Percentiles rank a stretch among this genome's conserved stretches.
phyloP scores from a whole-genome alignment of 2,329 filamentous ascomycete genomes.

The Fonsecaea erecta region DNA sequence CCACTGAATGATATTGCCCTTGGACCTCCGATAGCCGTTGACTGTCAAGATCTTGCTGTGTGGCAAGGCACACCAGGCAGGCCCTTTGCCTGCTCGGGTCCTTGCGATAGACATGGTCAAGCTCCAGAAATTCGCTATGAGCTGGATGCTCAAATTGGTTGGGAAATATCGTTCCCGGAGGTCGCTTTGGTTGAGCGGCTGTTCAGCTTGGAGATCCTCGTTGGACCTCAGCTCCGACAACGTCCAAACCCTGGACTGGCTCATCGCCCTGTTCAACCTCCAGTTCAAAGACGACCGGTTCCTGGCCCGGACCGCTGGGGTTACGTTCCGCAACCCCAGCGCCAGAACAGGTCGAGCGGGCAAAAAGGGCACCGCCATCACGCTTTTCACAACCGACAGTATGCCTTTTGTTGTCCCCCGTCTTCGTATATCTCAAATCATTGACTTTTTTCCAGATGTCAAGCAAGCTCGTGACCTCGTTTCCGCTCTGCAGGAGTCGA shows the following conservation, averaged over 20 bases:
- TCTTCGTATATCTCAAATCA: neutral
- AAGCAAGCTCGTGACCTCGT: slow-evolving; percentile 98
- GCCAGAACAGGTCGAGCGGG: slow-evolving; percentile 74
- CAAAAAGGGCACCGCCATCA: slow-evolving; percentile 93
- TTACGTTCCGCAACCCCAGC: slow-evolving; percentile 67
- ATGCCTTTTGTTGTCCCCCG: slow-evolving; percentile 52
- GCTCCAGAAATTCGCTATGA: slow-evolving; percentile 73
- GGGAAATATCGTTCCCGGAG: slow-evolving; percentile 48
- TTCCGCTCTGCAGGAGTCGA: slow-evolving; percentile 88
- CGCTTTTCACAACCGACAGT: slow-evolving; percentile 99
- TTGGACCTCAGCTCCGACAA: slow-evolving; percentile 53
- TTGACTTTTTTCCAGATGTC: slow-evolving; percentile 62
- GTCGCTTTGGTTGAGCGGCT: slow-evolving; percentile 48
- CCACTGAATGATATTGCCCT: slow-evolving; percentile 55
- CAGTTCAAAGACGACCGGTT: slow-evolving; percentile 45
- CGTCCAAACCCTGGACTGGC: slow-evolving; percentile 55
- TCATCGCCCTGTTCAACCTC: slow-evolving; percentile 52
- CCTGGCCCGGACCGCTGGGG: slow-evolving; percentile 53
- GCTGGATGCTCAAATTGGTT: slow-evolving; percentile 68
- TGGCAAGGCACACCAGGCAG: slow-evolving; percentile 17
- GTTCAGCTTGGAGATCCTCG: slow-evolving; percentile 50
- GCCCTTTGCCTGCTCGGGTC: slow-evolving; percentile 37
- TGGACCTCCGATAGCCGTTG: slow-evolving; percentile 17
- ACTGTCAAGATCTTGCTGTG: neutral
- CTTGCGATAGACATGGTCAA: slow-evolving; percentile 56